Percentiles rank a stretch among this genome's conserved stretches.
Evolutionary conservation across 306 rosid species (phyloP).

Genomic region (Vigna unguiculata): DNA sequence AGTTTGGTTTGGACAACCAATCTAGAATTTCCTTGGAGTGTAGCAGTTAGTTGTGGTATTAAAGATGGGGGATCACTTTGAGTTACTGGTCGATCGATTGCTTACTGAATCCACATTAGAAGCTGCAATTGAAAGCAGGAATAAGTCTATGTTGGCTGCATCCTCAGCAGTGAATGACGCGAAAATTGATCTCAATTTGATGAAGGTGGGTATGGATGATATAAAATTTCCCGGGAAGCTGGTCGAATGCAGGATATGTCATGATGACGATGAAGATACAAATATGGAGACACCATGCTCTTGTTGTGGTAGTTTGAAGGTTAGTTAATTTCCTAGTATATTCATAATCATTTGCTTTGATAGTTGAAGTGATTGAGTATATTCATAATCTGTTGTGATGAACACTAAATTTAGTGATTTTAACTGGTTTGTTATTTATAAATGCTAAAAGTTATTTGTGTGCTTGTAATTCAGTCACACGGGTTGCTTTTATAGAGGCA

Average conservation of each 20-base stretch:
- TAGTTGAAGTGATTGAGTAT: slow-evolving; percentile 13
- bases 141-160: slow-evolving; percentile 64
- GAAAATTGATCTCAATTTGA: slow-evolving; percentile 48
- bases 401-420: neutral
- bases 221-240: slow-evolving; percentile 54
- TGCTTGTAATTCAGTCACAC: neutral
- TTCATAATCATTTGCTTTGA: slow-evolving; percentile 21
- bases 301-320: slow-evolving; percentile 98
- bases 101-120: slow-evolving; percentile 92
- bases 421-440: slow-evolving; percentile 4
- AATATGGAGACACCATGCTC: slow-evolving; percentile 99
- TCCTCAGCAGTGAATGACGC: slow-evolving; percentile 54
- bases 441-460: neutral
- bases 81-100: slow-evolving; percentile 87
- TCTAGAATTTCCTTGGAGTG: slow-evolving; percentile 29
- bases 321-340: slow-evolving; percentile 32
- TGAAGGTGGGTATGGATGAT: slow-evolving; percentile 52
- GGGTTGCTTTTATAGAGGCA: slow-evolving; percentile 15
- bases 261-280: slow-evolving; percentile 88
- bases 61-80: slow-evolving; percentile 95
- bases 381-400: slow-evolving; percentile 16
- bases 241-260: slow-evolving; percentile 95
- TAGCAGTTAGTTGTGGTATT: slow-evolving; percentile 26
- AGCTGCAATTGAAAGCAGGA: slow-evolving; percentile 87
- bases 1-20: slow-evolving; percentile 32